Evolutionary conservation across 192 early-diverging fungal genomes (phyloP).

Genomic region (Piromyces finnis): DNA sequence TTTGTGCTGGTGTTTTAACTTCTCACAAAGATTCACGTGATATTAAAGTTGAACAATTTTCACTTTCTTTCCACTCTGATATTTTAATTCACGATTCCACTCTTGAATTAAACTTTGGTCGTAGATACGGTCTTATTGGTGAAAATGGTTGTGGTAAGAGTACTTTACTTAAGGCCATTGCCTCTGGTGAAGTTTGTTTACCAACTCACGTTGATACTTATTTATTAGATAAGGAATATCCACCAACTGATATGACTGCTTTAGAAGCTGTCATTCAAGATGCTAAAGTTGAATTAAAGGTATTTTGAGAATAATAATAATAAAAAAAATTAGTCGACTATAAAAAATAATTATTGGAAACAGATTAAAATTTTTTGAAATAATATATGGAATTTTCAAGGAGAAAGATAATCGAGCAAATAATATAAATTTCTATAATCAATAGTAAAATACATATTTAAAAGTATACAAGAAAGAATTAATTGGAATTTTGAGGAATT

Average conservation of each 20-base stretch:
- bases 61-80: slow-evolving; percentile 85
- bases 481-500: too few relatives aligned
- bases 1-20: slow-evolving; percentile 76
- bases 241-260: slow-evolving; percentile 80
- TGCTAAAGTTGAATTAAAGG: slow-evolving; percentile 72
- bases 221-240: slow-evolving; percentile 87
- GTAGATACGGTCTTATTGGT: slow-evolving; percentile 79
- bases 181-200: slow-evolving; percentile 67
- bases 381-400: too few relatives aligned
- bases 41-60: slow-evolving; percentile 89
- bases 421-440: too few relatives aligned
- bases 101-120: slow-evolving; percentile 96
- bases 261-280: slow-evolving; percentile 78
- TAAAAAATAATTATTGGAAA: too few relatives aligned
- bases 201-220: slow-evolving; percentile 86
- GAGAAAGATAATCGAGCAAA: too few relatives aligned
- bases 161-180: slow-evolving; percentile 72
- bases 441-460: too few relatives aligned
- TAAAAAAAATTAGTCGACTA: too few relatives aligned
- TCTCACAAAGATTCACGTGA: slow-evolving; percentile 82
- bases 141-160: slow-evolving; percentile 69
- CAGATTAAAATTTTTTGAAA: too few relatives aligned
- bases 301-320: not conserved
- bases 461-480: too few relatives aligned
- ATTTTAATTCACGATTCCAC: slow-evolving; percentile 82